Percentiles rank a stretch among this genome's conserved stretches.
These are phyloP conservation scores for Colletotrichum spaethianum DNA, from an alignment of 2,329 filamentous ascomycete genomes.

Conservation along the genomic window DNA sequence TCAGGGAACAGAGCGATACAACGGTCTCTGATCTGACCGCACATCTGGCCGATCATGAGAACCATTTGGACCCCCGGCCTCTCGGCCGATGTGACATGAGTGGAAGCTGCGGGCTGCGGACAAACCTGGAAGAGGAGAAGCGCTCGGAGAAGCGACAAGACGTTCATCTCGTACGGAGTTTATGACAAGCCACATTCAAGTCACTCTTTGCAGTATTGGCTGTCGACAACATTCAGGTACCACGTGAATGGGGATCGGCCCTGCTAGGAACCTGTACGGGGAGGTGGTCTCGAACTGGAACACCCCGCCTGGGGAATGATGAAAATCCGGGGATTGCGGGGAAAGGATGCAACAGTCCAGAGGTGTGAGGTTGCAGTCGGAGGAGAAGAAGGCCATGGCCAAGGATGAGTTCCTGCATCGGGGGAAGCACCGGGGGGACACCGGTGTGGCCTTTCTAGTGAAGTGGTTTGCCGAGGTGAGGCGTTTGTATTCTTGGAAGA, in stretches of 20 bases:
- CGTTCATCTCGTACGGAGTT: not conserved
- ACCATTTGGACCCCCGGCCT: not conserved
- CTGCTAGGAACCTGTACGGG: not conserved
- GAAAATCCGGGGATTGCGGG: constrained; percentile 36
- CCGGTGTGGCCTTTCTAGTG: not conserved
- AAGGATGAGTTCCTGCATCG: constrained; percentile 35
- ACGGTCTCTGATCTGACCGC: not conserved
- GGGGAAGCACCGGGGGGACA: constrained; percentile 15
- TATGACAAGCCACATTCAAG: not conserved
- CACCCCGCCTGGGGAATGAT: constrained; percentile 1
- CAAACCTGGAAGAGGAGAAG: not conserved
- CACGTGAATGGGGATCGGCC: not conserved
- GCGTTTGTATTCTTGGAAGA: not conserved
- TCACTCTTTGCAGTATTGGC: not conserved
- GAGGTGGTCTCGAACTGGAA: not conserved
- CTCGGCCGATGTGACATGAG: constrained; percentile 5
- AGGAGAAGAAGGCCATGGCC: constrained; percentile 1
- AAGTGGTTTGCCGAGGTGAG: constrained; percentile 17
- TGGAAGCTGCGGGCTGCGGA: not conserved
- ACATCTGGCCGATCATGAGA: not conserved
- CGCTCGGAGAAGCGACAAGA: not conserved
- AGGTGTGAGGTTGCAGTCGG: constrained; percentile 27
- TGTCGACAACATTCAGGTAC: not conserved
- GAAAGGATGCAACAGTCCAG: not conserved
- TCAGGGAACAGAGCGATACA: not conserved